A percentile compares a stretch with the other conserved stretches of the same genome.
phyloP scores from a whole-genome alignment of 2,329 filamentous ascomycete species.

The Clarireedia hainanense region DNA sequence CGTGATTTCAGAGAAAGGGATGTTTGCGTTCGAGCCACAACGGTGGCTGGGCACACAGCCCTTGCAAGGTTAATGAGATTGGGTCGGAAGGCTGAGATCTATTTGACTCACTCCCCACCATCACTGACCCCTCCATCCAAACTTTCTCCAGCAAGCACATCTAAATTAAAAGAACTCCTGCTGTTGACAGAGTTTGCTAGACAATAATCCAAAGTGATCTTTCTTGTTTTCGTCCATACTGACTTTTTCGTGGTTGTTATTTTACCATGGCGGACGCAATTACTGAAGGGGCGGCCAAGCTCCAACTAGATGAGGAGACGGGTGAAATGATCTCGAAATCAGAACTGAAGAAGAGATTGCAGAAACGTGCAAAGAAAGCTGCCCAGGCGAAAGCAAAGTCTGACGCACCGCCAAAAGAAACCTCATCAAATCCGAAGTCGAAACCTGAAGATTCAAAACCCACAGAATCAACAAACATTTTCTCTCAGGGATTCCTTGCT shows the following conservation, averaged over 20 bases:
- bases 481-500: constrained; percentile 69
- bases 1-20: too few species aligned
- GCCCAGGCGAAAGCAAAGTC: constrained; percentile 44
- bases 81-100: neutral
- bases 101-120: neutral
- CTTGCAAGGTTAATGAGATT: neutral
- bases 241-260: neutral
- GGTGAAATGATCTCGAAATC: constrained; percentile 59
- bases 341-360: constrained; percentile 53
- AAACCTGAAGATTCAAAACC: constrained; percentile 21
- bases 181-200: neutral
- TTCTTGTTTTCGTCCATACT: neutral
- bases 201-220: neutral
- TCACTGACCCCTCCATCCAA: neutral
- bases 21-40: too few species aligned
- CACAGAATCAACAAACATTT: constrained; percentile 44
- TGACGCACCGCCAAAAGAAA: constrained; percentile 32
- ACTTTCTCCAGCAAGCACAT: neutral
- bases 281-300: constrained; percentile 41
- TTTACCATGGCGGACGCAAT: constrained; percentile 39
- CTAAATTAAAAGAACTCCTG: too few species aligned
- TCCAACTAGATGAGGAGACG: constrained; percentile 54
- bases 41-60: neutral
- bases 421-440: neutral
- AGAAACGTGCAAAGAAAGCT: constrained; percentile 52